Evolutionary conservation across 2,329 filamentous ascomycete genomes (phyloP).

Genomic region (Epichloe hybrida): DNA sequence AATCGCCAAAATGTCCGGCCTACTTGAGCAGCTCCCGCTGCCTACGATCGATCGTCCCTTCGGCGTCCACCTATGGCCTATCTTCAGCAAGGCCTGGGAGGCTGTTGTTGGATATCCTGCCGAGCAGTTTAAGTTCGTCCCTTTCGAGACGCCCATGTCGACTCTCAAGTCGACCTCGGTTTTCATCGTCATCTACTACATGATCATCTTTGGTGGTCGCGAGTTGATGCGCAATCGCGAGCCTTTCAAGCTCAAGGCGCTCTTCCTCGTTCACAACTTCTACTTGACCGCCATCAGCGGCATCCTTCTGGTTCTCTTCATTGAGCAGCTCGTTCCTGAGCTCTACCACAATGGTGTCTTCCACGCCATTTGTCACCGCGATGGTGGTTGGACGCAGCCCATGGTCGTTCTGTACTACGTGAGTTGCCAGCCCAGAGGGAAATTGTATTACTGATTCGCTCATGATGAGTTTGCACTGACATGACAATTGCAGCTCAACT

Average conservation of each 20-base stretch:
- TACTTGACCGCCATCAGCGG: slow-evolving; percentile 78
- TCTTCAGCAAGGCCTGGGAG: slow-evolving; percentile 81
- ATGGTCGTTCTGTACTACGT: slow-evolving; percentile 96
- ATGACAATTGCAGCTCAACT: slow-evolving; percentile 63
- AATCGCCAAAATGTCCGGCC: slow-evolving; percentile 26
- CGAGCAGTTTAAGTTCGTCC: slow-evolving; percentile 72
- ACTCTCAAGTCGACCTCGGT: slow-evolving; percentile 72
- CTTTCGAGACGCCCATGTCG: slow-evolving; percentile 76
- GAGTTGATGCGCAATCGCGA: slow-evolving; percentile 81
- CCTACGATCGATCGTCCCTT: slow-evolving; percentile 88
- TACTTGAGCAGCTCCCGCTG: slow-evolving; percentile 45
- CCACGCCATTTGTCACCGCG: slow-evolving; percentile 65
- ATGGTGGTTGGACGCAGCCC: slow-evolving; percentile 87
- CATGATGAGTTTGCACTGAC: neutral
- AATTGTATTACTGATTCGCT: neutral
- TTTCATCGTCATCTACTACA: slow-evolving; percentile 79
- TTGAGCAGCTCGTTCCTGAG: slow-evolving; percentile 82
- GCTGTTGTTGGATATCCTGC: slow-evolving; percentile 66
- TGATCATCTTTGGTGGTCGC: slow-evolving; percentile 83
- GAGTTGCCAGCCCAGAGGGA: slow-evolving; percentile 23
- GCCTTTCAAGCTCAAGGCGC: slow-evolving; percentile 71
- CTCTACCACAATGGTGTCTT: slow-evolving; percentile 72
- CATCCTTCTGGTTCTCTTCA: slow-evolving; percentile 67
- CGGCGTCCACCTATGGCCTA: slow-evolving; percentile 81
- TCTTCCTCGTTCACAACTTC: slow-evolving; percentile 96